Base-by-base conservation (phyloP, 1,139 yeast genomes). In the Candida pseudoviswanathii region DNA sequence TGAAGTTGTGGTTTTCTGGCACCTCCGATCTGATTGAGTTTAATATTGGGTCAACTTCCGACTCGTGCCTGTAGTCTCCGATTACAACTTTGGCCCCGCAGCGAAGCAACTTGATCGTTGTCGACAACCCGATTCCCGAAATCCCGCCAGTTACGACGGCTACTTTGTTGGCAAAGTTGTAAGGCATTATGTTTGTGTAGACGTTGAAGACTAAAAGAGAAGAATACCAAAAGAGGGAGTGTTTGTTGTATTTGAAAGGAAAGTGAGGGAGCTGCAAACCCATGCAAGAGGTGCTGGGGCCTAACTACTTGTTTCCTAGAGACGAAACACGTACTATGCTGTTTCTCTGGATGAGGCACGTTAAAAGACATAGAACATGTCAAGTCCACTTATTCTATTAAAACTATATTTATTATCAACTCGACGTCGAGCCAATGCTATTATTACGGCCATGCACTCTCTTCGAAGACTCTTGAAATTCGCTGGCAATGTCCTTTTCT, bases 91-190 rank as follows among this genome's bases (percentile, higher is more conserved):
- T 59, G 27, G 61, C 59, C 6, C 64, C 65, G 22, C 52, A 46
- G 25, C 49, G 50, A 38, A 59, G 58, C 29, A 58, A 49, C 41
- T 64, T 65, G 11, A 58, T 49, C 37, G 62, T 64, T 31, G 65
- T 60, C 40, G 58, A 54, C 7, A 55, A 51, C 8, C 68, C 70
- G 39, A 65, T 65, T 11, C 68, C 68, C 2, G 68, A 63, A n/a
- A 64, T 58, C 44, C 67, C 70, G 5, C 70, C 70, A 5, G 70
- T 66, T 30, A 66, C 54, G 25, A 66, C 52, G 4, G 64, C 66
- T 6, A 65, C 61, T 51, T 64, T 64, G 41, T 56, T 56, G 11
- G 50, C 47, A 32, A 57, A 54, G 31, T 49, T 54, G 24, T 51
- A 52, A 7, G 54, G 48, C 57, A 54, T 53, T 21, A 21, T 21